phyloP scores from a whole-genome alignment of 2,329 filamentous ascomycete genomes.

The Samsoniella hepiali region DNA sequence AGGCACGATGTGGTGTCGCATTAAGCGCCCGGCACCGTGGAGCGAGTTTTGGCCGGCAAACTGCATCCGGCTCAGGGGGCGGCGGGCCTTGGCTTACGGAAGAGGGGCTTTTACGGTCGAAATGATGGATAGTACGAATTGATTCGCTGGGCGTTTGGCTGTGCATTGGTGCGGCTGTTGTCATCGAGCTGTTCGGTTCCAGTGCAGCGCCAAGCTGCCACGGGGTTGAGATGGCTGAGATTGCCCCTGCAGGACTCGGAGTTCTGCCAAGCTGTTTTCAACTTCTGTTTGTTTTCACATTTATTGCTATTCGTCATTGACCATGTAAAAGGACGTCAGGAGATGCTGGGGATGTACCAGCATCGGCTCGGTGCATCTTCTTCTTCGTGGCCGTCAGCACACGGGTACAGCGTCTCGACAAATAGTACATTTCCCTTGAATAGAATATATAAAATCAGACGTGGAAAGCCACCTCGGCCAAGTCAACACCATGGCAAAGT shows the following conservation, averaged over 20 bases:
- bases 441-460: too few species aligned
- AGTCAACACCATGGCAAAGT: not conserved
- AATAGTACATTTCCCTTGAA: too few species aligned
- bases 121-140: not conserved
- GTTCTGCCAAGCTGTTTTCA: too few species aligned
- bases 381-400: not conserved
- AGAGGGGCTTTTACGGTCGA: not conserved
- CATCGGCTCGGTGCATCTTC: not conserved
- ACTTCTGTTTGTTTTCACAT: too few species aligned
- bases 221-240: too few species aligned
- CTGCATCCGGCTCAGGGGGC: not conserved
- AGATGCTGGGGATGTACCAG: not conserved
- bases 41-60: not conserved
- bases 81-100: not conserved
- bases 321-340: not conserved
- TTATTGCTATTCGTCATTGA: not conserved
- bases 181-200: not conserved
- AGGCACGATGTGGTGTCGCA: slow-evolving; percentile 3
- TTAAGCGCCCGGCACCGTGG: slow-evolving; percentile 11
- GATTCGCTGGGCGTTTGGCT: not conserved
- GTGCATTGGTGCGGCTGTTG: not conserved
- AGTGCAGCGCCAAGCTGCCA: not conserved
- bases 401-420: not conserved
- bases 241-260: too few species aligned
- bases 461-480: not conserved